Evolutionary conservation across 129 eudicot species (phyloP), one percentile per base, ranked within the genome.

Genomic region (Scalesia atractyloides): DNA sequence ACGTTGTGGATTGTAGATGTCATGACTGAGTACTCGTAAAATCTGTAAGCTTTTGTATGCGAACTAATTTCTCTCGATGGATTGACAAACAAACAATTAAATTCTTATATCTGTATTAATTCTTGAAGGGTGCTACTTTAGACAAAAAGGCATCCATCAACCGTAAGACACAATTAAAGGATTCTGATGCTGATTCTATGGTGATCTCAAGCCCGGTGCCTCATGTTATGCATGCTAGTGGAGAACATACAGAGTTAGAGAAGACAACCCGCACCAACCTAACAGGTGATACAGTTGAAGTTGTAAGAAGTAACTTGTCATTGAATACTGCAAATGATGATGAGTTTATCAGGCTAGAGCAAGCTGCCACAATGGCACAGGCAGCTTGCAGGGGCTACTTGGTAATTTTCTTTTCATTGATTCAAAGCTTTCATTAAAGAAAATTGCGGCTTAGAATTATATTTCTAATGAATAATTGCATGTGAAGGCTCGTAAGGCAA

Each of bases 381-480:
- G 95, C 98, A 43, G 97, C 90, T 43, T 89, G 86, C 66, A 89
- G 97, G 81, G 98, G 98, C 72, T 93, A 93, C 76, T 71, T 87
- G 97, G 98, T 93, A 93, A 82, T 50, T 39, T 60, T 36, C 73
- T 66, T 61, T 60, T 1, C 5, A 41, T 75, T 75, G 33, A 51
- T 74, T 41, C 37, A 19, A 64, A 0, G n/a, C 30, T 58, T 68
- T 7, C 30, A 12, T 18, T 15, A 17, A 7, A 4, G 4, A 19
- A 48, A 34, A 12, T n/a, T 13, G 30, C 50, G 62, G 37, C 36
- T 48, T 73, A 70, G 43, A 39, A 18, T 7, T 19, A 13, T 56
- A 50, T 54, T 52, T 11, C 14, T 33, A 51, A 19, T 50, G 52
- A 54, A 52, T 73, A 61, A 58, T 15, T 77, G 41, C 39, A 58